Conservation (phyloP, 2,329 filamentous ascomycete species). For the Curvularia hawaiiensis region DNA sequence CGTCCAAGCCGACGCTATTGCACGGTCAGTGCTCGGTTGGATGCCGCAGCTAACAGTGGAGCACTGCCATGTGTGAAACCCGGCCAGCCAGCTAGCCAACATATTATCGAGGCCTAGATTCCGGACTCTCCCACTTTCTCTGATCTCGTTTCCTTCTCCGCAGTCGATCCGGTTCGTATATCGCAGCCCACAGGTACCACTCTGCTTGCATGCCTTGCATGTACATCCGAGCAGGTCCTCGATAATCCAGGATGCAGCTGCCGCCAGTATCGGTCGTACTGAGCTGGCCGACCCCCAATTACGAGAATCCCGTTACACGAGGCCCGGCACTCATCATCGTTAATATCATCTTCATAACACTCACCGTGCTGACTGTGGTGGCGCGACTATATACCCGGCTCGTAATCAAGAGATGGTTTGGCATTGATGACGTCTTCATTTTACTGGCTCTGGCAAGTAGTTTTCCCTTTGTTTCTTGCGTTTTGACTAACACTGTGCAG, state of each 20-base stretch:
- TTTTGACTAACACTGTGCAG: conserved; percentile 26
- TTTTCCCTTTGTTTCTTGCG: neutral
- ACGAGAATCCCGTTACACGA: conserved; percentile 46
- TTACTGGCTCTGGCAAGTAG: conserved; percentile 45
- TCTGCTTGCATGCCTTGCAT: conserved; percentile 12
- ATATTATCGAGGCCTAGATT: conserved; percentile 8
- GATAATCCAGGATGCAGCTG: conserved; percentile 31
- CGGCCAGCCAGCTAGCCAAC: neutral
- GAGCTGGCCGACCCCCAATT: conserved; percentile 50
- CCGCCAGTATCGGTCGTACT: conserved; percentile 39
- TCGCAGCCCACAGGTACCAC: neutral
- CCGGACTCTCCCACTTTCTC: neutral
- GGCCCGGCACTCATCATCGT: conserved; percentile 49
- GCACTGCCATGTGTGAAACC: conserved; percentile 6
- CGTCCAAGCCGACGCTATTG: conserved; percentile 10
- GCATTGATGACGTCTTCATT: conserved; percentile 51
- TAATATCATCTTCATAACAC: conserved; percentile 46
- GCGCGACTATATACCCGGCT: conserved; percentile 50
- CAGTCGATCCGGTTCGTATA: neutral
- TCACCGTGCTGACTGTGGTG: conserved; percentile 45
- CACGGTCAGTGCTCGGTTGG: conserved; percentile 6
- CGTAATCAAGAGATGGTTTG: conserved; percentile 50
- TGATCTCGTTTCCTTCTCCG: conserved; percentile 3
- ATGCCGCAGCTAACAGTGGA: conserved; percentile 2
- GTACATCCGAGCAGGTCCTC: conserved; percentile 6